phyloP scores from a whole-genome alignment of 2,329 filamentous ascomycete species.

The Phialophora macrospora region DNA sequence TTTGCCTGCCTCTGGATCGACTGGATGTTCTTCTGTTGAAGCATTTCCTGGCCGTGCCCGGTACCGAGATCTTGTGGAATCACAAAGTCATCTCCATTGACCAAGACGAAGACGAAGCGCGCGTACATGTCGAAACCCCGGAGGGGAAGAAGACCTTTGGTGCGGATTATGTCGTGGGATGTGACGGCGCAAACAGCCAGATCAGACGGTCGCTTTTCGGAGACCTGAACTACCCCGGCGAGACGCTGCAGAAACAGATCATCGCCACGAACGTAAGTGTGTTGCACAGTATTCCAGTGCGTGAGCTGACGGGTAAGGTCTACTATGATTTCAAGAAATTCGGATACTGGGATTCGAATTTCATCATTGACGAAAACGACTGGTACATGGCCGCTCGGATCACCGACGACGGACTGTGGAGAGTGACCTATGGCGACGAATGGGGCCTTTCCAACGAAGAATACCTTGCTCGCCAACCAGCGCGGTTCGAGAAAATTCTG shows the following conservation, averaged over 20 bases:
- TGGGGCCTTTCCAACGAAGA: conserved; percentile 60
- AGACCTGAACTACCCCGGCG: conserved; percentile 32
- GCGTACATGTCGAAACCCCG: conserved; percentile 31
- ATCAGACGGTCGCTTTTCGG: conserved; percentile 45
- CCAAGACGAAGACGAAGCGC: conserved; percentile 32
- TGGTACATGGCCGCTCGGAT: conserved; percentile 68
- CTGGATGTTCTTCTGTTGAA: conserved; percentile 51
- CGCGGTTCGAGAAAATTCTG: conserved; percentile 63
- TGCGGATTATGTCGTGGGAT: conserved; percentile 50
- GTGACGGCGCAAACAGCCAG: conserved; percentile 51
- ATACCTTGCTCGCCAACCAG: conserved; percentile 58
- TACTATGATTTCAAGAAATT: conserved; percentile 36
- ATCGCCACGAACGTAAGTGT: conserved; percentile 37
- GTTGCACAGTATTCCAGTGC: neutral
- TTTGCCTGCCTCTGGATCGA: conserved; percentile 52
- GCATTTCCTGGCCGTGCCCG: conserved; percentile 45
- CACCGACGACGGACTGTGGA: conserved; percentile 64
- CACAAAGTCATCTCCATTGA: conserved; percentile 45
- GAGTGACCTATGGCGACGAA: conserved; percentile 67
- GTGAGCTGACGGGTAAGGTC: conserved; percentile 17
- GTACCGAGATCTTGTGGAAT: conserved; percentile 51
- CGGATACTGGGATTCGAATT: conserved; percentile 43
- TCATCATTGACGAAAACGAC: conserved; percentile 65
- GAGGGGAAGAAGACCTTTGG: conserved; percentile 25
- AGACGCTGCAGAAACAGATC: conserved; percentile 36